Base-by-base conservation (phyloP, 495 filamentous ascomycete species). In the Lophiotrema nucula region DNA sequence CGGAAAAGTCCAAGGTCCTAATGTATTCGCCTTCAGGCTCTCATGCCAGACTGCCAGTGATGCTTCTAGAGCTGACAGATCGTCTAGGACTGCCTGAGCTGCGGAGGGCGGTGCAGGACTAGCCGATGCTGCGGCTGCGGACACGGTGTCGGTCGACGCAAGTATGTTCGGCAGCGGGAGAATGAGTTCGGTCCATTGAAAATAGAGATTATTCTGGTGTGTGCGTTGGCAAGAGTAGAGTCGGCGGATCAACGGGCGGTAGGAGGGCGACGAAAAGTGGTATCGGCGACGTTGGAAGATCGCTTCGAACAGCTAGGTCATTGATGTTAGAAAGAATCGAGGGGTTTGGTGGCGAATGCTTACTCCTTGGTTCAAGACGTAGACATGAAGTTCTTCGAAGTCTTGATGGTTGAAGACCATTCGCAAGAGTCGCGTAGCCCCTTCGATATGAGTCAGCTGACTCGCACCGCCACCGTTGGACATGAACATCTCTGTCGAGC, bases 141-240 rank as follows among this genome's bases (percentile, higher is more conserved):
- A 33, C n/a, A 39, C 13, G 18, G 23, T 49, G 31, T 64, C 60
- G 13, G 21, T 26, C 2, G 42, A 16, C 1, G 13, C 21, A 2
- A 64, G 50, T 25, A 64, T 64, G 41, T 43, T 58, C 12, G 60
- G 54, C 12, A 64, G 41, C 6, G 60, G 54, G 10, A 58, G 33
- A 19, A 53, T 38, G 31, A 42, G 48, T 28, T 58, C 53, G 48
- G 45, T 45, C 60, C 60, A 64, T 28, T 53, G 28, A 22, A 58
- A 53, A 21, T 48, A 64, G 4, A 64, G 25, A 37, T 54, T 33
- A 18, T 53, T 58, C 2, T 41, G 18, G 15, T 12, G 39, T 10
- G 47, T 25, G 3, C 43, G 35, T 3, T 44, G 38, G 5, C 15
- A n/a, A 6, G 58, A 33, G 39, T 43, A 62, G 11, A 62, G 18